Percentiles rank a stretch among this genome's conserved stretches.
phyloP scores from a whole-genome alignment of 108 stramenopile genomes.

The Cyclotella distinguenda region DNA sequence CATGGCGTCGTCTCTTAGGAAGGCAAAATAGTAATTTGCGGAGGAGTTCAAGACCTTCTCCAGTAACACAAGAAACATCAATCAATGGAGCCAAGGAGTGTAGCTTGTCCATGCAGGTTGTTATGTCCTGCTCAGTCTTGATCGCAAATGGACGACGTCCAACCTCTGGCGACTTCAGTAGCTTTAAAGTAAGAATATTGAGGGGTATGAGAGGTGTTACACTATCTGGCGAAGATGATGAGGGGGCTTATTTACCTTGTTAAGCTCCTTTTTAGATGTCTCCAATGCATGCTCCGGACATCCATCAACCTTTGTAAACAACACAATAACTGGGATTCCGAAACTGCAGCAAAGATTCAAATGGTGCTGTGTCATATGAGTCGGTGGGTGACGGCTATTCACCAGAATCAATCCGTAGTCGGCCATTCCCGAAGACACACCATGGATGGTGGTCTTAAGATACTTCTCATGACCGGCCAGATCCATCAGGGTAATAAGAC shows the following conservation, averaged over 20 bases:
- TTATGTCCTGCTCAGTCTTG: slow-evolving; percentile 82
- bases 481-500: slow-evolving; percentile 93
- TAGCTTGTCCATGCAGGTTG: slow-evolving; percentile 86
- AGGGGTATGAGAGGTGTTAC: not conserved
- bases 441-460: slow-evolving; percentile 98
- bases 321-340: slow-evolving; percentile 88
- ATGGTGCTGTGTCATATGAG: slow-evolving; percentile 98
- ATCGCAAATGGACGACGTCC: slow-evolving; percentile 76
- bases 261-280: slow-evolving; percentile 83
- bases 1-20: slow-evolving; percentile 84
- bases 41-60: slow-evolving; percentile 91
- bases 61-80: slow-evolving; percentile 95
- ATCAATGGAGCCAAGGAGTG: slow-evolving; percentile 93
- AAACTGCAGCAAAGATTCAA: slow-evolving; percentile 96
- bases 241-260: slow-evolving; percentile 25
- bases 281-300: slow-evolving; percentile 92
- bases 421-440: slow-evolving; percentile 92
- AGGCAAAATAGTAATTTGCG: slow-evolving; percentile 86
- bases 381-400: slow-evolving; percentile 96
- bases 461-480: slow-evolving; percentile 99
- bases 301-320: slow-evolving; percentile 98
- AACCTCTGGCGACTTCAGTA: slow-evolving; percentile 72
- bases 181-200: not conserved
- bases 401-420: slow-evolving; percentile 96
- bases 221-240: too few relatives aligned